These are phyloP conservation scores for Xerocomellus chrysenteron DNA, from an alignment of 768 basidiomycete genomes.

Conservation along the genomic window DNA sequence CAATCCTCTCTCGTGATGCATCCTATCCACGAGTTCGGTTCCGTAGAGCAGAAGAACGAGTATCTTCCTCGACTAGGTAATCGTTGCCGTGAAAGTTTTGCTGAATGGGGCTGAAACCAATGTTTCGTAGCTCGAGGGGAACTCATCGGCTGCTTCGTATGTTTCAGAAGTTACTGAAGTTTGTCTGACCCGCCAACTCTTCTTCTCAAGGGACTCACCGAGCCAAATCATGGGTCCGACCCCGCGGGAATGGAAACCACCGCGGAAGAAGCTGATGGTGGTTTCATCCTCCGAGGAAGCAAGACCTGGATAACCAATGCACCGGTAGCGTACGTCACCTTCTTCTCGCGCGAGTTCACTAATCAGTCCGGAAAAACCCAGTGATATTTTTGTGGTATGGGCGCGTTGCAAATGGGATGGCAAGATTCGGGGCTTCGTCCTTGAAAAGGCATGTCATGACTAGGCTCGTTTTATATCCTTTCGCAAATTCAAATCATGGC, in stretches of 20 bases:
- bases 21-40: conserved; percentile 85
- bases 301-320: conserved; percentile 99
- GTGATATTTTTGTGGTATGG: conserved; percentile 92
- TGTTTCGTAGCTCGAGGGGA: conserved; percentile 69
- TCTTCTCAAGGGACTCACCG: conserved; percentile 78
- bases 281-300: conserved; percentile 83
- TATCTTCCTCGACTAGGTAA: conserved; percentile 82
- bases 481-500: neutral
- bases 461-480: neutral
- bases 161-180: conserved; percentile 30
- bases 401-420: conserved; percentile 93
- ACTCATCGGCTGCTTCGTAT: conserved; percentile 87
- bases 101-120: conserved; percentile 3
- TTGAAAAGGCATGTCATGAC: conserved; percentile 68
- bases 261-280: conserved; percentile 81
- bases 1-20: conserved; percentile 98
- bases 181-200: neutral
- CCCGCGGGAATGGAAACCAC: conserved; percentile 97
- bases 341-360: conserved; percentile 4
- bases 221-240: conserved; percentile 96
- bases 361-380: conserved; percentile 28
- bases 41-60: conserved; percentile 85
- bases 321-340: conserved; percentile 71
- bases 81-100: conserved; percentile 8
- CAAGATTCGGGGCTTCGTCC: conserved; percentile 84